Percentiles rank a stretch among this genome's conserved stretches.
Conservation (phyloP, 2,329 filamentous ascomycete genomes). For the Aspergillus pseudoglaucus region DNA sequence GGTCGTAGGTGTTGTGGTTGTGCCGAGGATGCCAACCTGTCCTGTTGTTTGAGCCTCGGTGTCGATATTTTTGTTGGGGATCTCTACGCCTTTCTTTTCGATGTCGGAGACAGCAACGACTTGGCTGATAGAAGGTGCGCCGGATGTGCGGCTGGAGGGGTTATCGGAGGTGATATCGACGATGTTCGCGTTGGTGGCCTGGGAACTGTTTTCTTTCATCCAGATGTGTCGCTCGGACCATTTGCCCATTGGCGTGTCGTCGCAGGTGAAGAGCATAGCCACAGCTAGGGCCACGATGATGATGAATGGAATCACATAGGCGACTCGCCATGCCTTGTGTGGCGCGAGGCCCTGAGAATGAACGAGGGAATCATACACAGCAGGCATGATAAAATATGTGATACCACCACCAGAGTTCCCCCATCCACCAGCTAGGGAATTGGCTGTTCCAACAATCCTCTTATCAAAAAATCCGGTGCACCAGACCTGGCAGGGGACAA, state of each 20-base stretch:
- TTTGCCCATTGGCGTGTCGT: slow-evolving; percentile 74
- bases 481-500: slow-evolving; percentile 72
- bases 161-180: slow-evolving; percentile 22
- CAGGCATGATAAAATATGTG: slow-evolving; percentile 91
- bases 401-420: slow-evolving; percentile 86
- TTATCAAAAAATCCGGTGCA: slow-evolving; percentile 90
- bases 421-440: slow-evolving; percentile 75
- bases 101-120: slow-evolving; percentile 13
- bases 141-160: slow-evolving; percentile 13
- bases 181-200: slow-evolving; percentile 19
- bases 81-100: slow-evolving; percentile 27
- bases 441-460: slow-evolving; percentile 82
- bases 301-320: slow-evolving; percentile 77
- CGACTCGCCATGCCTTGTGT: slow-evolving; percentile 72
- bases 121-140: slow-evolving; percentile 20
- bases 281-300: slow-evolving; percentile 62
- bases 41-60: slow-evolving; percentile 42
- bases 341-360: slow-evolving; percentile 51
- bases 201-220: slow-evolving; percentile 37
- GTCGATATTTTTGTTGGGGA: slow-evolving; percentile 19
- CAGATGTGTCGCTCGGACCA: slow-evolving; percentile 67
- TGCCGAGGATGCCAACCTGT: slow-evolving; percentile 43
- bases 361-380: slow-evolving; percentile 73
- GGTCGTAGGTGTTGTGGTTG: slow-evolving; percentile 57
- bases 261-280: slow-evolving; percentile 65